phyloP scores from a whole-genome alignment of 176 grass and related monocot genomes.

The Ensete ventricosum region DNA sequence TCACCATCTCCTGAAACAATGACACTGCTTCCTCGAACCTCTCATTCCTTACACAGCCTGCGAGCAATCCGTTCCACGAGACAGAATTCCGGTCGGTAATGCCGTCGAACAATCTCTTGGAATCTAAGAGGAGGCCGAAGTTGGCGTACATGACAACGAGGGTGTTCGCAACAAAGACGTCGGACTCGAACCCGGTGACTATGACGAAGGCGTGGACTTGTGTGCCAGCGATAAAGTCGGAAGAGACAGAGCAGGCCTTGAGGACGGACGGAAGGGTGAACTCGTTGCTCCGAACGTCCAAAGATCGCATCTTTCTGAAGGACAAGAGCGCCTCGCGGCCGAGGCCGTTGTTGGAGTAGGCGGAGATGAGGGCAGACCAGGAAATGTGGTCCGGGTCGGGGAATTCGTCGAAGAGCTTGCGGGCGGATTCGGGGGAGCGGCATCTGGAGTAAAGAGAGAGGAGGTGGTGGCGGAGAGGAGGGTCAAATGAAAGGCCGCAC shows the following conservation, averaged over 20 bases:
- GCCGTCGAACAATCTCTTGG: conserved; percentile 52
- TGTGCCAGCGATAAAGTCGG: conserved; percentile 30
- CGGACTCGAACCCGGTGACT: conserved; percentile 30
- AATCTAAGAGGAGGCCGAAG: conserved; percentile 40
- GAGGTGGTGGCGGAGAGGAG: conserved; percentile 44
- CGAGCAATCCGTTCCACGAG: conserved; percentile 74
- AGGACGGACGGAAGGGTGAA: conserved; percentile 65
- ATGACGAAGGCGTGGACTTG: conserved; percentile 58
- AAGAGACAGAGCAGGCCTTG: conserved; percentile 35
- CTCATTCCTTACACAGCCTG: conserved; percentile 58
- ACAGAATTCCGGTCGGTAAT: conserved; percentile 29
- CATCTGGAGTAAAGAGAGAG: conserved; percentile 47
- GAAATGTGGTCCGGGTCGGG: conserved; percentile 42
- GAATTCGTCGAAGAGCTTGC: conserved; percentile 78
- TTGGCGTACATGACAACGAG: conserved; percentile 62
- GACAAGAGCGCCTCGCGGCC: conserved; percentile 33
- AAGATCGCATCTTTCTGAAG: conserved; percentile 47
- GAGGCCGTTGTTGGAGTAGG: conserved; percentile 51
- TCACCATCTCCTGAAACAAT: conserved; percentile 54
- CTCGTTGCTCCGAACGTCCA: conserved; percentile 49
- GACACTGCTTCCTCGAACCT: conserved; percentile 38
- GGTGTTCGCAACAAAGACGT: conserved; percentile 64
- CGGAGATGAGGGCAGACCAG: conserved; percentile 77
- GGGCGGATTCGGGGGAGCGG: conserved; percentile 32
- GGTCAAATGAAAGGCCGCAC: conserved; percentile 30